Evolutionary conservation across 202 grass and related monocot genomes (phyloP), one percentile per base, ranked within the genome.

Genomic region (Setaria italica): DNA sequence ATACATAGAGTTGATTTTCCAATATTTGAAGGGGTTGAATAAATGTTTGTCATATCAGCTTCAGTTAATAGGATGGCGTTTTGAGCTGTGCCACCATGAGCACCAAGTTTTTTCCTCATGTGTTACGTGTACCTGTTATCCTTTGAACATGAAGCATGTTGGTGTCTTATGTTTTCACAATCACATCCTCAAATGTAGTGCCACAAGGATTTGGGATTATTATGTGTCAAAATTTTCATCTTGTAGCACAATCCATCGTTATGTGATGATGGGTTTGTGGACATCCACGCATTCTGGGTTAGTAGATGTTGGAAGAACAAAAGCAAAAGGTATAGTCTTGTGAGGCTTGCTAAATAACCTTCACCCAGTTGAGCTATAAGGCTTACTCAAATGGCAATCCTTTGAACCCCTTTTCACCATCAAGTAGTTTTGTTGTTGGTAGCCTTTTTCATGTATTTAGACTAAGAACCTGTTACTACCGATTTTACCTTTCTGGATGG

Each of bases 141-240:
- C 16, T 80, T 54, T 74, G 35, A 73, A 55, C 62, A 37, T 47
- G 25, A 37, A 47, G n/a, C 20, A 74, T 72, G 39, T 43, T 10
- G 15, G 7, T 16, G 50, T 32, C 42, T 2, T 77, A 49, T 55
- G 8, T 59, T 58, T 68, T 74, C 1, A 79, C 9, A 9, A 43
- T 62, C 70, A 69, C 43, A 54, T 75, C 43, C 11, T 80, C 14
- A 20, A 79, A 7, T 10, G 2, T 77, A 19, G 43, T 49, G 47
- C 12, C 30, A 11, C 34, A 43, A 7, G 63, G 30, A 65, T 46
- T 19, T 34, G 46, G n/a, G 42, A 17, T 19, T 37, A 39, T 51
- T 79, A n/a, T 79, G 29, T 70, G 2, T 30, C 59, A 62, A 84
- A 67, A 5, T 43, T 16, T 84, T 47, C 43, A 83, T 37, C 34